Conservation (phyloP, 2,329 filamentous ascomycete species). For the Coniochaeta pulveracea region DNA sequence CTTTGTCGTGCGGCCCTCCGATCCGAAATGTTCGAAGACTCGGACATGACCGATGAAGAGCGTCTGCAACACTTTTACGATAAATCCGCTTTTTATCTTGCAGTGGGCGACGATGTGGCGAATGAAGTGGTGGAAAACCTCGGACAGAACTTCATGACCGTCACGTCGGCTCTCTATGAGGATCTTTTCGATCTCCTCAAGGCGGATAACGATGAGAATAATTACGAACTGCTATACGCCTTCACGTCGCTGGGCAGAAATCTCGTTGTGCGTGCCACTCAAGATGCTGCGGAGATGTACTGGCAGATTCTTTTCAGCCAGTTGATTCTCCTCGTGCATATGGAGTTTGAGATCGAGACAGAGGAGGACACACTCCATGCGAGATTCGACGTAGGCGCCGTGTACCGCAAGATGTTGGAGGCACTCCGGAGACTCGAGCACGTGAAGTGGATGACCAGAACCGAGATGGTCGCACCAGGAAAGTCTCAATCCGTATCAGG, state of each 20-base stretch:
- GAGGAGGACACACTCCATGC: conserved; percentile 54
- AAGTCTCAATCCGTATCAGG: conserved; percentile 20
- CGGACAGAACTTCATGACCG: conserved; percentile 52
- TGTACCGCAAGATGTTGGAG: conserved; percentile 60
- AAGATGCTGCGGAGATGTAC: conserved; percentile 65
- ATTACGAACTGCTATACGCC: conserved; percentile 34
- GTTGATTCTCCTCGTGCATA: conserved; percentile 71
- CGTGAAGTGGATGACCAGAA: conserved; percentile 56
- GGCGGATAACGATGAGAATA: conserved; percentile 30
- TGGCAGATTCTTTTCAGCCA: conserved; percentile 71
- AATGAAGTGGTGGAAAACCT: conserved; percentile 57
- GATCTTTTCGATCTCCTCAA: conserved; percentile 37
- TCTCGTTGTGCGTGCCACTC: conserved; percentile 62
- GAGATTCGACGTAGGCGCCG: conserved; percentile 52
- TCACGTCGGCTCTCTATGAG: conserved; percentile 41
- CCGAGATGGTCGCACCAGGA: conserved; percentile 40
- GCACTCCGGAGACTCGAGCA: conserved; percentile 65
- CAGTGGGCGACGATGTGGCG: conserved; percentile 74
- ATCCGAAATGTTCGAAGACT: conserved; percentile 63
- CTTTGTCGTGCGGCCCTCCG: conserved; percentile 57
- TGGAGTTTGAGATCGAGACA: conserved; percentile 72
- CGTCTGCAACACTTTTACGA: conserved; percentile 71
- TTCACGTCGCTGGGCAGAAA: conserved; percentile 69
- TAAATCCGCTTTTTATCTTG: conserved; percentile 64
- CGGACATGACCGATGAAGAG: conserved; percentile 57